Evolutionary conservation across 305 asterid genomes (phyloP), one percentile per base, ranked within the genome.

Genomic region (Fraxinus angustifolia): DNA sequence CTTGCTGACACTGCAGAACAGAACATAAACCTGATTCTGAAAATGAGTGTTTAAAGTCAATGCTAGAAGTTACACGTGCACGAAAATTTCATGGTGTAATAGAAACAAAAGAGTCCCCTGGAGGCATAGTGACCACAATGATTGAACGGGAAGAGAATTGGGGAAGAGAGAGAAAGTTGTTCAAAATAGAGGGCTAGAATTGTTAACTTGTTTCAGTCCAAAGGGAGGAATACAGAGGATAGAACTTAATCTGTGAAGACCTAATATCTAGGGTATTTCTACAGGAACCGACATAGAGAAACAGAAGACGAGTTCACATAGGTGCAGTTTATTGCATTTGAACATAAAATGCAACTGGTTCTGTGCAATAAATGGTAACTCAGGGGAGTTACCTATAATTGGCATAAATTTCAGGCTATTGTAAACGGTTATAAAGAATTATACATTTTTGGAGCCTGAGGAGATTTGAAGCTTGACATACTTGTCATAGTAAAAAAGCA

Each of bases 401-500:
- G 8, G 80, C 34, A 76, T 48, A 58, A 6, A 75, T 14, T 3
- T 12, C 38, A 68, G 68, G 58, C 79, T 72, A 79, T 14, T 80
- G 36, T 30, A n/a, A n/a, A 53, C 36, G 36, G 65, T 14, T 5
- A 26, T 28, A 31, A 56, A 19, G 5, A 73, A 76, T 48, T 42
- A 73, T 73, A 75, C 26, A 10, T 42, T 56, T 48, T 60, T 23
- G 35, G 60, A 11, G 62, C 17, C 73, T 21, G 65, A 79, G 78
- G 53, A 58, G 58, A 65, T 78, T 53, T 84, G 82, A 83, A 81
- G 85, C 68, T 75, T 68, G 36, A 56, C 99, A 70, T 93, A 95
- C 99, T 90, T 92, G 40, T 90, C 91, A 82, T 90, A 91, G 85
- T 95, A 95, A 74, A 86, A 90, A 8, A 81, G 89, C 90, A 95